Conservation (phyloP, 352 stramenopile species). For the Pythium pyrilobum region DNA sequence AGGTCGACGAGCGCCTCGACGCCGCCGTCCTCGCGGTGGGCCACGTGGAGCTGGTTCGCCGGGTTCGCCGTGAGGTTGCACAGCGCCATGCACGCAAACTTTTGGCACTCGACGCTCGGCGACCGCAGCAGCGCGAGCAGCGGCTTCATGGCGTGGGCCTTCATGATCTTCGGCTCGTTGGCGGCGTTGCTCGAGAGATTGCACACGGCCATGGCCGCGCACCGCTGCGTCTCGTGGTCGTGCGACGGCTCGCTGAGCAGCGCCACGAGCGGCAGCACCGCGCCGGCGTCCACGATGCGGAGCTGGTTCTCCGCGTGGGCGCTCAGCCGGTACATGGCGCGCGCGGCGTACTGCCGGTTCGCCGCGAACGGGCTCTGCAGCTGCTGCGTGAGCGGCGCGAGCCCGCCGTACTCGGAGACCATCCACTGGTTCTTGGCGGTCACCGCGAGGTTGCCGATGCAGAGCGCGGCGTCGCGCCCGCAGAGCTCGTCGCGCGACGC, state of each 20-base stretch:
- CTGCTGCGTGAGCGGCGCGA: conserved; percentile 77
- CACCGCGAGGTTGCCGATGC: conserved; percentile 92
- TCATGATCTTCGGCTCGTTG: conserved; percentile 81
- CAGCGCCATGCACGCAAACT: conserved; percentile 92
- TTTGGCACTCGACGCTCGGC: conserved; percentile 48
- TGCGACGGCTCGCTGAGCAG: conserved; percentile 46
- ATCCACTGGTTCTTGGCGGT: conserved; percentile 86
- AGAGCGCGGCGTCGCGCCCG: conserved; percentile 88
- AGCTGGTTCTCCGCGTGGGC: conserved; percentile 84
- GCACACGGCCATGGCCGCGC: conserved; percentile 79
- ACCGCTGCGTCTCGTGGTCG: conserved; percentile 61
- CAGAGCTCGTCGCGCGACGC: conserved; percentile 79
- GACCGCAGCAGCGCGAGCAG: conserved; percentile 59
- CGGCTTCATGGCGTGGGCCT: conserved; percentile 54
- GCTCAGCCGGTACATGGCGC: conserved; percentile 88
- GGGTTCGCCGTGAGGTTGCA: conserved; percentile 93
- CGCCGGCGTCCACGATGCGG: conserved; percentile 81
- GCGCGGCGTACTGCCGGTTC: conserved; percentile 77
- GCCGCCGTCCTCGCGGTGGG: conserved; percentile 58
- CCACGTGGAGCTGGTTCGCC: conserved; percentile 88
- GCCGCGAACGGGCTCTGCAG: conserved; percentile 63
- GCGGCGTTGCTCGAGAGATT: conserved; percentile 72
- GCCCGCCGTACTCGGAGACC: conserved; percentile 84
- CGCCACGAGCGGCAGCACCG: conserved; percentile 66
- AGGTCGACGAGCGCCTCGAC: conserved; percentile 80